Evolutionary conservation across 495 filamentous ascomycete species (phyloP).

Genomic region (Pyronema omphalodes): DNA sequence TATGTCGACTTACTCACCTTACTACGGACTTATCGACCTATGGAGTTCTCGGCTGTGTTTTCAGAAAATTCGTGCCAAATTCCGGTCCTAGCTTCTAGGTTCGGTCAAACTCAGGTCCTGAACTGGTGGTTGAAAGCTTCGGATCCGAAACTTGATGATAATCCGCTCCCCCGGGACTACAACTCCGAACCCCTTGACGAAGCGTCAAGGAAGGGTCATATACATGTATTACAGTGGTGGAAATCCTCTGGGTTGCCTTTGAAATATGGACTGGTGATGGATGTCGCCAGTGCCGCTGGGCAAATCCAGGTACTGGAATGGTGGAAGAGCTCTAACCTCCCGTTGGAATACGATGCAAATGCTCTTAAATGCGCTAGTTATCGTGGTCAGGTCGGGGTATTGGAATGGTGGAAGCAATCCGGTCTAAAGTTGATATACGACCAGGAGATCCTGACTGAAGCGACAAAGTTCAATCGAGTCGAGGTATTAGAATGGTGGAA

Average conservation of each 20-base stretch:
- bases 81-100: slow-evolving; percentile 38
- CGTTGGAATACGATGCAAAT: slow-evolving; percentile 13
- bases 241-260: slow-evolving; percentile 57
- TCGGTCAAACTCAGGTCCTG: slow-evolving; percentile 65
- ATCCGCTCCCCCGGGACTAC: slow-evolving; percentile 32
- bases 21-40: slow-evolving; percentile 56
- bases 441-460: slow-evolving; percentile 68
- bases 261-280: slow-evolving; percentile 69
- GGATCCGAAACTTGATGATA: slow-evolving; percentile 26
- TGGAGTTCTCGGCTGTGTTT: slow-evolving; percentile 66
- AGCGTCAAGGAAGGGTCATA: slow-evolving; percentile 63
- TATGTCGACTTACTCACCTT: slow-evolving; percentile 60
- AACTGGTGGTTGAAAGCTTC: slow-evolving; percentile 52
- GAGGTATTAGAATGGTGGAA: slow-evolving; percentile 85
- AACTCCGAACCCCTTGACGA: slow-evolving; percentile 66
- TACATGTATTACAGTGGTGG: slow-evolving; percentile 86
- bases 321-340: slow-evolving; percentile 51
- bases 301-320: slow-evolving; percentile 72
- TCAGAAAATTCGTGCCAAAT: slow-evolving; percentile 27
- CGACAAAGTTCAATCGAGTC: slow-evolving; percentile 71
- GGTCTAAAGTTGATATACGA: slow-evolving; percentile 72
- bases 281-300: slow-evolving; percentile 65
- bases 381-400: slow-evolving; percentile 68
- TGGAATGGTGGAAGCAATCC: slow-evolving; percentile 68
- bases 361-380: slow-evolving; percentile 58